Percentiles rank a stretch among this genome's conserved stretches.
These are phyloP conservation scores for Rhypophila decipiens DNA, from an alignment of 495 filamentous ascomycete species.

Conservation along the genomic window DNA sequence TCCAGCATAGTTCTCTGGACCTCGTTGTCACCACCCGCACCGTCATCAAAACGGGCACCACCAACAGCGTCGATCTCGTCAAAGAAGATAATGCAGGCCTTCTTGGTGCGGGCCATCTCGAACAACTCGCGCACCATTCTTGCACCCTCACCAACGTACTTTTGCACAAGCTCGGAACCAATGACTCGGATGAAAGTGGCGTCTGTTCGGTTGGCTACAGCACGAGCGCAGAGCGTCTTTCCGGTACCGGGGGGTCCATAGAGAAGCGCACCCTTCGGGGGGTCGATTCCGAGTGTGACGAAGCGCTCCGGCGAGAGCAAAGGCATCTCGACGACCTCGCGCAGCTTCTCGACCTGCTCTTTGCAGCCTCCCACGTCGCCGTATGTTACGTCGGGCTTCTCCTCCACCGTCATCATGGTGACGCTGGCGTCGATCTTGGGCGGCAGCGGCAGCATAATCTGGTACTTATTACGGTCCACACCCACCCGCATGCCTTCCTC, in stretches of 20 bases:
- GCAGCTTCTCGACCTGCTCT: slow-evolving; percentile 97
- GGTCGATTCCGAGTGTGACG: slow-evolving; percentile 95
- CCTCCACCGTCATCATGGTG: slow-evolving; percentile 99
- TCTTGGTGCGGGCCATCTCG: slow-evolving; percentile 99
- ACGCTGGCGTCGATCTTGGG: slow-evolving; percentile 99
- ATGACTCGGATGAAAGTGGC: slow-evolving; percentile 99
- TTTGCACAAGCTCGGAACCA: slow-evolving; percentile 93
- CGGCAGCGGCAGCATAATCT: slow-evolving; percentile 93
- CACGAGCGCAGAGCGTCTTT: slow-evolving; percentile 95
- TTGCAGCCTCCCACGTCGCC: slow-evolving; percentile 98
- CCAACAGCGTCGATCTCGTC: slow-evolving; percentile 98
- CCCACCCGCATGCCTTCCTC: slow-evolving; percentile 98
- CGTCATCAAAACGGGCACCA: slow-evolving; percentile 97
- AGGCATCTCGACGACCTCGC: slow-evolving; percentile 98
- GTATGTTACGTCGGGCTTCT: slow-evolving; percentile 98
- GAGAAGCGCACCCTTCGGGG: slow-evolving; percentile 92
- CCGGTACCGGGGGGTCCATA: slow-evolving; percentile 97
- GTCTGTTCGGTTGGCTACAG: slow-evolving; percentile 94
- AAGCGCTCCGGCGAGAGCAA: slow-evolving; percentile 94
- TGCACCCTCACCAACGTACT: slow-evolving; percentile 97
- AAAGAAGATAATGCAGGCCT: slow-evolving; percentile 99
- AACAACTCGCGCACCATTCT: slow-evolving; percentile 98
- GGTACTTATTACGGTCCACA: slow-evolving; percentile 98
- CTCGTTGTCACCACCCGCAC: slow-evolving; percentile 96
- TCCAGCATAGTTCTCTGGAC: slow-evolving; percentile 99